Evolutionary conservation across 1,139 yeast species (phyloP), one percentile per base, ranked within the genome.

Genomic region (Scheffersomyces quercinus): DNA sequence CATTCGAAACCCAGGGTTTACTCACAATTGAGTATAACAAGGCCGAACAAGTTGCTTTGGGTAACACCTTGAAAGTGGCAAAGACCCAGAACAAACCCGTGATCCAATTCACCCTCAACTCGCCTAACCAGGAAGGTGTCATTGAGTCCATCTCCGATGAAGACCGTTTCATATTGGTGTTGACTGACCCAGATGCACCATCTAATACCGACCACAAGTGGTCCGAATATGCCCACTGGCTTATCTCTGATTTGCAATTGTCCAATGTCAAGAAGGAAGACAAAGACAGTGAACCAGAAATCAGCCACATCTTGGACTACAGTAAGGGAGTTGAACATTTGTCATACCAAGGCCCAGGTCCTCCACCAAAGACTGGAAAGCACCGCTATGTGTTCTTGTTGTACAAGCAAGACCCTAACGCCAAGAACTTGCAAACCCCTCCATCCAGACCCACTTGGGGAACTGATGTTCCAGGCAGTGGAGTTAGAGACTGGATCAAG

Each of bases 141-240:
- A 40, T 66, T 73, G 58, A 70, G 67, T 43, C 45, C 38, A 72
- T 79, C 38, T 58, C 68, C 15, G 59, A 67, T 16, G 61, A 67
- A n/a, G 88, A 83, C 51, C 68, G 73, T 41, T 88, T 85, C 65
- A 82, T 93, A 3, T 68, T 90, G 52, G 87, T 87, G 3, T 56
- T 90, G 53, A 90, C 97, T 3, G 97, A 90, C 62, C 97, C 97
- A 1, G 97, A 90, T 70, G 97, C 97, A 7, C 97, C 97, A 13
- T 80, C 91, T 3, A 77, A 82, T 51, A 73, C 77, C 1, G 97
- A 90, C 61, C 82, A 85, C 56, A 87, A 83, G 59, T 89, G 95
- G 95, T 84, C 95, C 8, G 96, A 90, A 64, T 89, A 74, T 63
- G 83, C 86, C 43, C 97, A 90, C 67, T 88, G 81, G 76, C 70